A percentile compares a stretch with the other conserved stretches of the same genome.
These are phyloP conservation scores for Somion occarium DNA, from an alignment of 1,284 basidiomycete species.

Conservation along the genomic window DNA sequence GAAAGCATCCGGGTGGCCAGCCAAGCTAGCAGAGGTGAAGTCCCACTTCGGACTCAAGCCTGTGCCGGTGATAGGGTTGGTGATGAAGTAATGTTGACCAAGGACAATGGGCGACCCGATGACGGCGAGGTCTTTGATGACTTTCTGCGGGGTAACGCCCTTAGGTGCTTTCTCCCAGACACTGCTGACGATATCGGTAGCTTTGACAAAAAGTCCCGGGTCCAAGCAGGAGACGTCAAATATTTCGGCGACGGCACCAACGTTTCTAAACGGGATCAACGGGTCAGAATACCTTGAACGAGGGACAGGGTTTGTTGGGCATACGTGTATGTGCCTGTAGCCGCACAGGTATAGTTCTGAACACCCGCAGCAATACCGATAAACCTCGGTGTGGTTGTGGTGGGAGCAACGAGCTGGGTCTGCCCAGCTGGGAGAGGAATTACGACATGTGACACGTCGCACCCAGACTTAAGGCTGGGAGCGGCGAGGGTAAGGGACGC, in stretches of 20 bases:
- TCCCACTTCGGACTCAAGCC: conserved; percentile 27
- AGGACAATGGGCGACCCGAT: conserved; percentile 15
- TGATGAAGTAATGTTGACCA: conserved; percentile 31
- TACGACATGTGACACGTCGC: conserved; percentile 8
- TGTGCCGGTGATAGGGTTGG: conserved; percentile 16
- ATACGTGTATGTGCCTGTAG: conserved; percentile 26
- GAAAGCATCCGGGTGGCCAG: conserved; percentile 24
- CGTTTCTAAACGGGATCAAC: conserved; percentile 15
- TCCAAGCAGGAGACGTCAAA: conserved; percentile 38
- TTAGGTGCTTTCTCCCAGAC: conserved; percentile 13
- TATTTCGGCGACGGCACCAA: conserved; percentile 32
- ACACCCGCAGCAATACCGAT: conserved; percentile 28
- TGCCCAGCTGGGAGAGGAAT: conserved; percentile 8
- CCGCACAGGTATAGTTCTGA: conserved; percentile 32
- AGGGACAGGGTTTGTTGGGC: conserved; percentile 10
- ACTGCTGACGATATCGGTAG: conserved; percentile 27
- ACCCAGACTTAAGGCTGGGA: conserved; percentile 6
- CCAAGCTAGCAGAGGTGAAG: conserved; percentile 22
- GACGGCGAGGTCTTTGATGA: conserved; percentile 11
- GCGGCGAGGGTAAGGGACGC: conserved; percentile 6
- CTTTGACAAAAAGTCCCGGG: conserved; percentile 5
- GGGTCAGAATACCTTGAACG: neutral
- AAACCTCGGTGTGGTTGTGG: conserved; percentile 13
- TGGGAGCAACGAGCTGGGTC: conserved; percentile 9
- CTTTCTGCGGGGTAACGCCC: conserved; percentile 9